Evolutionary conservation across 139 green algal genomes (phyloP), one percentile per base, ranked within the genome.

Genomic region (Chlamydomonas incerta): DNA sequence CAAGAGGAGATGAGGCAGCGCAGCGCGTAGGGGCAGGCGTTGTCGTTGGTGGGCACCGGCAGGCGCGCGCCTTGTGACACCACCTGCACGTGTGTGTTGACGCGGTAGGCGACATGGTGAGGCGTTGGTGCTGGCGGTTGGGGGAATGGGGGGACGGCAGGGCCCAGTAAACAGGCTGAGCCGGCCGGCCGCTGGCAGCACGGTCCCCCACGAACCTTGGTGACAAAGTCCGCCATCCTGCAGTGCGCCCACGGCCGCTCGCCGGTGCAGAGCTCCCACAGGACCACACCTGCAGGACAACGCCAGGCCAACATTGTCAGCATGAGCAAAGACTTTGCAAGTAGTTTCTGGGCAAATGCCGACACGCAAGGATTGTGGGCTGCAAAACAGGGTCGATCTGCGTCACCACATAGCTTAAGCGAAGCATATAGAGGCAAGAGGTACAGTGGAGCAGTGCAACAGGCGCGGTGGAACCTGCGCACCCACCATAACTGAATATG

Each of bases 221-320:
- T 31, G 23, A 85, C 79, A 26, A 85, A 85, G 11, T 75, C 66
- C 14, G 9, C 21, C 46, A 85, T 85, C 9, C 26, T 55, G 69
- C 20, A 81, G 10, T 10, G 29, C 13, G 71, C 69, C 81, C 81
- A 87, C 29, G 83, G 83, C 50, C 55, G 46, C 67, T 83, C 65
- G 2, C 83, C 65, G n/a, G 62, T 83, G 29, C 86, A 68, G n/a
- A 86, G 70, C 85, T 87, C 80, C 73, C 80, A 87, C 33, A 89
- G 70, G 8, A 87, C 76, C 41, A 89, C 77, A 1, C 71, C 67
- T 50, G 41, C 41, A 50, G n/a, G n/a, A n/a, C n/a, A n/a, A n/a
- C n/a, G n/a, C n/a, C n/a, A n/a, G n/a, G n/a, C n/a, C n/a, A n/a
- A n/a, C n/a, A n/a, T n/a, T n/a, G n/a, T n/a, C n/a, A n/a, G n/a